Evolutionary conservation across 2,329 filamentous ascomycete species (phyloP).

Genomic region (Mycosphaerelloides madeirae): DNA sequence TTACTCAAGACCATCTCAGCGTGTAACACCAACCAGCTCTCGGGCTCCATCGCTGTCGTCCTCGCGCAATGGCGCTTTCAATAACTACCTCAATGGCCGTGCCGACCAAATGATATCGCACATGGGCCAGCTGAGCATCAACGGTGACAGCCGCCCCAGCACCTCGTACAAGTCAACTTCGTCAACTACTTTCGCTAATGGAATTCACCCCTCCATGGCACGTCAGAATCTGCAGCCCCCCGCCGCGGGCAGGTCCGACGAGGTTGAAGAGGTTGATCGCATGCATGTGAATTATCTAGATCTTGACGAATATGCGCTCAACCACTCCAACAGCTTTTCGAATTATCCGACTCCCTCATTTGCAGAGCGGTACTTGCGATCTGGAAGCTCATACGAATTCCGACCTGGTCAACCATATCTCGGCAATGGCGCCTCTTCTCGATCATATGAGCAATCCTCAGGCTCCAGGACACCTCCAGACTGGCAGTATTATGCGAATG

Average conservation of each 20-base stretch:
- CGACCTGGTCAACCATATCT: constrained; percentile 27
- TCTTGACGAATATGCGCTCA: constrained; percentile 29
- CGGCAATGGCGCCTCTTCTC: constrained; percentile 37
- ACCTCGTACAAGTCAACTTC: constrained; percentile 12
- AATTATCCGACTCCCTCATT: constrained; percentile 7
- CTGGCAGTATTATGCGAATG: constrained; percentile 32
- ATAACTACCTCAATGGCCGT: constrained; percentile 37
- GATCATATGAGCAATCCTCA: constrained; percentile 40
- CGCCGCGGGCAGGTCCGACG: constrained; percentile 3
- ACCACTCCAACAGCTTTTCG: constrained; percentile 22
- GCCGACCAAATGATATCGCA: constrained; percentile 36
- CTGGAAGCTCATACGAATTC: constrained; percentile 14
- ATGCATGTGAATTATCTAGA: constrained; percentile 31
- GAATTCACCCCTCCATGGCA: no score
- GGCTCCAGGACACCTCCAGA: constrained; percentile 44
- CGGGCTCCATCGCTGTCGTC: constrained; percentile 45
- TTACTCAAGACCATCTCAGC: constrained; percentile 17
- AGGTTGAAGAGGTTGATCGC: constrained; percentile 19
- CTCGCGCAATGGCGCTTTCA: constrained; percentile 40
- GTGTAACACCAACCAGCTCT: constrained; percentile 20
- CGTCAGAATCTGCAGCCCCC: no score
- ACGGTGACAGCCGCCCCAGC: constrained; percentile 15
- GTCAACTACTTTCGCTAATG: neutral
- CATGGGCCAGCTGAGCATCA: constrained; percentile 26
- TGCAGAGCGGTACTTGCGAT: constrained; percentile 18